Percentiles rank a stretch among this genome's conserved stretches.
These are phyloP conservation scores for Rhodotorula sp. DNA, from an alignment of 1,284 basidiomycete genomes.

Conservation along the genomic window DNA sequence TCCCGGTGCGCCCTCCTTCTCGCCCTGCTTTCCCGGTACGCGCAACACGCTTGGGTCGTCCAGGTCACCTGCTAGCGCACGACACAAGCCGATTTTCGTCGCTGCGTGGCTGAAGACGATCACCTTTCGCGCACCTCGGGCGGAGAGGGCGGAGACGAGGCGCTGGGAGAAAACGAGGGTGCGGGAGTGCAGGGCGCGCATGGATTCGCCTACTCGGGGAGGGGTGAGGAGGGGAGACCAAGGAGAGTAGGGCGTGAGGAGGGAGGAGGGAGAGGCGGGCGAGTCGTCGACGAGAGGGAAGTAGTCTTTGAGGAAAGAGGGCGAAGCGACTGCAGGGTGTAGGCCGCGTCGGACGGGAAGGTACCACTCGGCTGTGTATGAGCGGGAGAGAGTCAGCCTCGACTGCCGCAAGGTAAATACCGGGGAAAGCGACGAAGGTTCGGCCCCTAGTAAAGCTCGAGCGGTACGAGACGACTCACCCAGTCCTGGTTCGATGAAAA, in stretches of 20 bases:
- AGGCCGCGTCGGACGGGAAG: slow-evolving; percentile 62
- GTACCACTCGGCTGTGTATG: slow-evolving; percentile 66
- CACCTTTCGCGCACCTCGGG: slow-evolving; percentile 55
- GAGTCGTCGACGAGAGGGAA: slow-evolving; percentile 35
- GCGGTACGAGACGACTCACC: slow-evolving; percentile 32
- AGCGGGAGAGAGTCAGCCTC: neutral
- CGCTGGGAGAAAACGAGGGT: slow-evolving; percentile 58
- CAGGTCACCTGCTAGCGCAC: slow-evolving; percentile 59
- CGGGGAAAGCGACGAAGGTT: no score
- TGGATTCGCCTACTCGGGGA: slow-evolving; percentile 66
- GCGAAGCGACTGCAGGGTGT: slow-evolving; percentile 9
- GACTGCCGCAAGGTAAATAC: no score
- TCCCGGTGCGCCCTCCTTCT: neutral
- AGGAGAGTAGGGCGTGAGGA: slow-evolving; percentile 55
- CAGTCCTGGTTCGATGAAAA: slow-evolving; percentile 72
- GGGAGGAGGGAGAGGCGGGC: slow-evolving; percentile 46
- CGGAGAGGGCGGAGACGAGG: slow-evolving; percentile 54
- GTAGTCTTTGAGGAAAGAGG: slow-evolving; percentile 12
- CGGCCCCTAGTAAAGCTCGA: no score
- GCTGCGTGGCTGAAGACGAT: slow-evolving; percentile 77
- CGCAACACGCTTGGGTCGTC: neutral
- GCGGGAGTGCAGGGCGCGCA: slow-evolving; percentile 64
- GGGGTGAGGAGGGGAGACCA: slow-evolving; percentile 63
- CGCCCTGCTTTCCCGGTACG: no score
- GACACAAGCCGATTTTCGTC: slow-evolving; percentile 66